These are phyloP conservation scores for Colletotrichum tanaceti DNA, from an alignment of 2,329 filamentous ascomycete genomes.

Conservation along the genomic window DNA sequence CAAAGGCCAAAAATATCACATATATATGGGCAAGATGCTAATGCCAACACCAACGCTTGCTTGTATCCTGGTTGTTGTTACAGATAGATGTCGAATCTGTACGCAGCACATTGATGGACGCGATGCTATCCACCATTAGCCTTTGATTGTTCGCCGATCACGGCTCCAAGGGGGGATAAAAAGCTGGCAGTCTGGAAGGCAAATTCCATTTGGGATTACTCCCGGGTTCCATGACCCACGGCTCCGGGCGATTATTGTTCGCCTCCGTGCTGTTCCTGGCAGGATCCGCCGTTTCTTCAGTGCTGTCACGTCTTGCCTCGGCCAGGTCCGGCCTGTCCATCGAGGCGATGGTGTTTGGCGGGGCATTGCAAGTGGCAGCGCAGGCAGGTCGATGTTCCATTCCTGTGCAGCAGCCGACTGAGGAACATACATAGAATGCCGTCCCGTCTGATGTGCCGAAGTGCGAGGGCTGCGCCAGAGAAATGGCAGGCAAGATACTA, in stretches of 20 bases:
- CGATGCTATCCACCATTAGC: neutral
- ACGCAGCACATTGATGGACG: conserved; percentile 19
- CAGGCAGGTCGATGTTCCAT: conserved; percentile 6
- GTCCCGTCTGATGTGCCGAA: conserved; percentile 21
- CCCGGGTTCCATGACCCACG: conserved; percentile 13
- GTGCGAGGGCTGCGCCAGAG: neutral
- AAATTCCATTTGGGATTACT: conserved; percentile 1
- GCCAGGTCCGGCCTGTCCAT: conserved; percentile 14
- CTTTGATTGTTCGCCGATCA: neutral
- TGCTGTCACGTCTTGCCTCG: conserved; percentile 20
- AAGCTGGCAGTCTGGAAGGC: neutral
- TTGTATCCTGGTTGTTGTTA: conserved; percentile 9
- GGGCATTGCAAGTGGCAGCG: conserved; percentile 10
- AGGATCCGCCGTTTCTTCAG: conserved; percentile 27
- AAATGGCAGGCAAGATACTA: neutral
- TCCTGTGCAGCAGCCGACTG: conserved; percentile 24
- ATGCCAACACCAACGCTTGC: conserved; percentile 25
- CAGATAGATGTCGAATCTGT: conserved; percentile 18
- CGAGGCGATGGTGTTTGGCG: conserved; percentile 4
- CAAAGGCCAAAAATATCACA: conserved; percentile 19
- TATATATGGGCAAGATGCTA: neutral
- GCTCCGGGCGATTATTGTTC: conserved; percentile 17
- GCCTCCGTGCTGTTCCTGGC: conserved; percentile 23
- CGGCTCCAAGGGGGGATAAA: neutral
- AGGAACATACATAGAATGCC: conserved; percentile 13